Evolutionary conservation across 1,284 basidiomycete species (phyloP).

Genomic region (Golubevia pallescens): DNA sequence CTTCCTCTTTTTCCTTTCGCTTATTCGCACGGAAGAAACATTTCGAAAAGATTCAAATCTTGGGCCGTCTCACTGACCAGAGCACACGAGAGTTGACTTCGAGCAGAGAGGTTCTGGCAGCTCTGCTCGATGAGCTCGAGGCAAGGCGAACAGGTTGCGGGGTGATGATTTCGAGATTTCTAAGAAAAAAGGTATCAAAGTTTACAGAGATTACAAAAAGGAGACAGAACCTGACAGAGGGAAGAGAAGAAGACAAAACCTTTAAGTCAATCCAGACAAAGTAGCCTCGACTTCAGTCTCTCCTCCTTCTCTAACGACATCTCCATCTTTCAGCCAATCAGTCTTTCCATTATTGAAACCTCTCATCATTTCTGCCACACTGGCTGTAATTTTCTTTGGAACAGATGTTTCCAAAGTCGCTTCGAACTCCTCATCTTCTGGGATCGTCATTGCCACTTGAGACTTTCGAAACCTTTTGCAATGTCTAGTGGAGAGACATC

Average conservation of each 20-base stretch:
- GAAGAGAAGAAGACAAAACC: background rate
- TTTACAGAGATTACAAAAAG: no score
- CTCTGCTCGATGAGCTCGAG: no score
- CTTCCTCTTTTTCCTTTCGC: no score
- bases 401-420: background rate
- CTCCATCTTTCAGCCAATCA: background rate
- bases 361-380: background rate
- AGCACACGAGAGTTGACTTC: no score
- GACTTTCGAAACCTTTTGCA: background rate
- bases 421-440: background rate
- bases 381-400: background rate
- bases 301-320: background rate
- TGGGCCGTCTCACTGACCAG: no score
- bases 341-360: background rate
- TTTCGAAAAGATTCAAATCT: no score
- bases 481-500: background rate
- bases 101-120: no score
- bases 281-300: background rate
- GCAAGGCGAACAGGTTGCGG: no score
- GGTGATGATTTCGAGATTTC: no score
- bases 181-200: no score
- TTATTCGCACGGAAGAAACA: no score
- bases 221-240: background rate
- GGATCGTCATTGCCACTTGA: no score
- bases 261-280: background rate